Evolutionary conservation across 2,329 filamentous ascomycete species (phyloP).

Genomic region (Mycogone perniciosa): DNA sequence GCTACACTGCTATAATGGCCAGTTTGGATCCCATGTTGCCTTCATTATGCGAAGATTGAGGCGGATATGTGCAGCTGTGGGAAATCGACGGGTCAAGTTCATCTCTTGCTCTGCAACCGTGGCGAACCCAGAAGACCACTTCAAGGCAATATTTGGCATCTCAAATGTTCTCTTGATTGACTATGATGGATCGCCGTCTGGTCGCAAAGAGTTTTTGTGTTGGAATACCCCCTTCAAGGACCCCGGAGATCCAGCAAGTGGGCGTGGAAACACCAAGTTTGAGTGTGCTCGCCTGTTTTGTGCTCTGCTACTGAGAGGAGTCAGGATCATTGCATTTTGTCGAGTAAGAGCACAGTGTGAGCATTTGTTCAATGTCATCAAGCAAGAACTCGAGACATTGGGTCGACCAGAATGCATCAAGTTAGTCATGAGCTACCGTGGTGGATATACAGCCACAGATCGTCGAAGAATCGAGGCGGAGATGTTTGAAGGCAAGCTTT

Average conservation of each 20-base stretch:
- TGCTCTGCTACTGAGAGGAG: constrained; percentile 78
- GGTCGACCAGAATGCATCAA: constrained; percentile 68
- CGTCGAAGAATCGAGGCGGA: constrained; percentile 81
- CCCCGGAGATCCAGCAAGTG: constrained; percentile 77
- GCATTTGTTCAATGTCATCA: constrained; percentile 71
- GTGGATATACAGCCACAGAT: constrained; percentile 90
- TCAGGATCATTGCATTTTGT: constrained; percentile 90
- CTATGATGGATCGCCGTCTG: constrained; percentile 84
- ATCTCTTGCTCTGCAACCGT: constrained; percentile 96
- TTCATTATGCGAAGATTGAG: constrained; percentile 89
- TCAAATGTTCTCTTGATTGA: constrained; percentile 76
- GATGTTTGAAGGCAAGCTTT: constrained; percentile 92
- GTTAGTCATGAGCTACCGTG: constrained; percentile 90
- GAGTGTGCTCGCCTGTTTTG: constrained; percentile 91
- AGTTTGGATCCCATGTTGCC: constrained; percentile 89
- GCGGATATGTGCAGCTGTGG: constrained; percentile 81
- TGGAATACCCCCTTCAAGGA: constrained; percentile 98
- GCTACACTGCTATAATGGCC: constrained; percentile 90
- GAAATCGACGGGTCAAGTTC: constrained; percentile 79
- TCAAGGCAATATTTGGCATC: constrained; percentile 89
- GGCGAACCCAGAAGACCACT: constrained; percentile 85
- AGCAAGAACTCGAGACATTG: constrained; percentile 65
- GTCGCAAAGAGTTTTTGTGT: constrained; percentile 89
- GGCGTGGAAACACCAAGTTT: constrained; percentile 71
- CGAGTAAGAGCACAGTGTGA: constrained; percentile 85